Evolutionary conservation across 257 asterid species (phyloP), one percentile per base, ranked within the genome.

Genomic region (Coffea canephora): DNA sequence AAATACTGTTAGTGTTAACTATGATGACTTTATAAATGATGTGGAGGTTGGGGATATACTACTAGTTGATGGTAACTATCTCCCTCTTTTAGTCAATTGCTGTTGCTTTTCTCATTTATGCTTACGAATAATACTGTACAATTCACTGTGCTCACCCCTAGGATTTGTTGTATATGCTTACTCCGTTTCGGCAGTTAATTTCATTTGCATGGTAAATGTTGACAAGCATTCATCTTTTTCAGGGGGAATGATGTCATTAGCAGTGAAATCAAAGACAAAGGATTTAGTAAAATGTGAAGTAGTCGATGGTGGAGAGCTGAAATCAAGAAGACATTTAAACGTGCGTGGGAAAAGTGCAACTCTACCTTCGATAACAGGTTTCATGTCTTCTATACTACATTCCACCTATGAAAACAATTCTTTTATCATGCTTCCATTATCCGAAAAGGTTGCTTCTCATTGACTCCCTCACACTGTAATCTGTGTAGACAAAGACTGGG

Each of bases 171-270:
- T 69, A 18, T 46, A 41, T 61, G 71, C 59, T 11, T 15, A n/a
- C 10, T 25, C 62, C 45, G 9, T 34, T 19, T 62, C 18, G 62
- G 46, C 62, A 45, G 62, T 41, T 76, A 6, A 18, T 68, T 68
- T 68, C 21, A 43, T 23, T 27, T 18, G 36, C 16, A 48, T 27
- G 15, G 45, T 27, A 48, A 66, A 77, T 13, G 65, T 64, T 77
- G 31, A 66, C 59, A 5, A 74, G 14, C 27, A 7, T 50, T 39
- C 59, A 74, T 57, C 36, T 55, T 82, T 76, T 85, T 54, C 71
- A 95, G 98, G 98, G 82, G 99, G 99, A 76, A 95, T 95, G 99
- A 95, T 95, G 98, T 93, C 99, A 54, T 88, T 95, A 73, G 91
- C 86, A 82, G 98, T 95, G 87, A 89, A 85, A 83, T 92, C 98